These are phyloP conservation scores for Amaranthus cruentus DNA, from an alignment of 148 eudicot genomes.

Conservation along the genomic window DNA sequence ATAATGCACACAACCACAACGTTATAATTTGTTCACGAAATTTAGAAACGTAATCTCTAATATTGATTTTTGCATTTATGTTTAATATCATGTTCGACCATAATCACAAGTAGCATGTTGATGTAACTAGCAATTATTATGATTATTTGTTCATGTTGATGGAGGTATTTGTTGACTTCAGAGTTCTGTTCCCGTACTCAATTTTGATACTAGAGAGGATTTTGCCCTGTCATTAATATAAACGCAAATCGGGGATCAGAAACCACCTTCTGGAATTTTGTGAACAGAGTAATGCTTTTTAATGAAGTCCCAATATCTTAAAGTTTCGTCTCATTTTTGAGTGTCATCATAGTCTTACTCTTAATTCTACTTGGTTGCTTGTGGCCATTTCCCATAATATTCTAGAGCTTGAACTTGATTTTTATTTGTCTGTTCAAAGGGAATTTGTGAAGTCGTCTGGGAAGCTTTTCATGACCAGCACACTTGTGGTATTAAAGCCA, in stretches of 20 bases:
- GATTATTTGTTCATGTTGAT: conserved; percentile 18
- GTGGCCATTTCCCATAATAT: conserved; percentile 19
- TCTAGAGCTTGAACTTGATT: conserved; percentile 26
- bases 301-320: conserved; percentile 4
- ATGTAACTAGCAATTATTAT: conserved; percentile 6
- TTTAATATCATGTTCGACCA: not conserved
- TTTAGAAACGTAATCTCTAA: no score
- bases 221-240: conserved; percentile 2
- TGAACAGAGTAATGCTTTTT: conserved; percentile 26
- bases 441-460: conserved; percentile 8
- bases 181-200: conserved; percentile 12
- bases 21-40: no score
- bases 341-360: conserved; percentile 15
- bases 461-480: conserved; percentile 13
- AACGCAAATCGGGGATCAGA: conserved; percentile 10
- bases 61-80: not conserved
- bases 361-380: conserved; percentile 19
- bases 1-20: conserved; percentile 13
- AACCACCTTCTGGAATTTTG: conserved; percentile 21
- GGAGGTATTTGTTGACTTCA: conserved; percentile 24
- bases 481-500: conserved; percentile 18
- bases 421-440: conserved; percentile 9
- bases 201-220: conserved; percentile 16
- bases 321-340: conserved; percentile 28
- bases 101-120: not conserved